These are phyloP conservation scores for Scedosporium dehoogii DNA, from an alignment of 2,329 filamentous ascomycete genomes.

Conservation along the genomic window DNA sequence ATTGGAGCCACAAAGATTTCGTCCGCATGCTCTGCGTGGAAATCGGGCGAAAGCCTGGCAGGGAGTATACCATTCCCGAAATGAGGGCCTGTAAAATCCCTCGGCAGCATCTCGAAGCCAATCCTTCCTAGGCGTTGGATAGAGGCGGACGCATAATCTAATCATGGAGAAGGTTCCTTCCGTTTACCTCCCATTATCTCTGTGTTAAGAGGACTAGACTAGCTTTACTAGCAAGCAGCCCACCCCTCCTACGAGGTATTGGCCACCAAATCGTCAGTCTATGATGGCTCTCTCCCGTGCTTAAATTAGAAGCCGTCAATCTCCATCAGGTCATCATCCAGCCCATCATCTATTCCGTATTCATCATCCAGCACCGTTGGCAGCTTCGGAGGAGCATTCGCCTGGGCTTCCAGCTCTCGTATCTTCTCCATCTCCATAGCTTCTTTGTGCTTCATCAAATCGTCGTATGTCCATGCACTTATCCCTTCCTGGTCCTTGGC, in stretches of 20 bases:
- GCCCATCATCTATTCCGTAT: constrained; percentile 38
- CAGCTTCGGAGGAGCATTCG: constrained; percentile 20
- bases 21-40: constrained; percentile 85
- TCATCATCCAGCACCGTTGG: constrained; percentile 24
- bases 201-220: no score
- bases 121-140: neutral
- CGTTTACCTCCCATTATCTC: no score
- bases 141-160: no score
- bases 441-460: constrained; percentile 69
- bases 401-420: constrained; percentile 44
- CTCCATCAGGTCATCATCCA: constrained; percentile 48
- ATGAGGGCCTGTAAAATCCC: constrained; percentile 49
- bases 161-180: no score
- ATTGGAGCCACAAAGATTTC: constrained; percentile 83
- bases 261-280: neutral
- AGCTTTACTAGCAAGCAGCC: no score
- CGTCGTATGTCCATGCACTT: constrained; percentile 78
- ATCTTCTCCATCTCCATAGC: constrained; percentile 63
- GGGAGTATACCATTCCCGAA: constrained; percentile 43
- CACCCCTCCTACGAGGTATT: neutral
- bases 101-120: constrained; percentile 19
- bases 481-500: constrained; percentile 81
- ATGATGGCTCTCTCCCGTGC: neutral
- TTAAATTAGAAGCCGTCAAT: constrained; percentile 21
- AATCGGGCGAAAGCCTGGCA: constrained; percentile 65